Evolutionary conservation across 1,284 basidiomycete genomes (phyloP), one percentile per base, ranked within the genome.

Genomic region (Apiotrichum laibachii): DNA sequence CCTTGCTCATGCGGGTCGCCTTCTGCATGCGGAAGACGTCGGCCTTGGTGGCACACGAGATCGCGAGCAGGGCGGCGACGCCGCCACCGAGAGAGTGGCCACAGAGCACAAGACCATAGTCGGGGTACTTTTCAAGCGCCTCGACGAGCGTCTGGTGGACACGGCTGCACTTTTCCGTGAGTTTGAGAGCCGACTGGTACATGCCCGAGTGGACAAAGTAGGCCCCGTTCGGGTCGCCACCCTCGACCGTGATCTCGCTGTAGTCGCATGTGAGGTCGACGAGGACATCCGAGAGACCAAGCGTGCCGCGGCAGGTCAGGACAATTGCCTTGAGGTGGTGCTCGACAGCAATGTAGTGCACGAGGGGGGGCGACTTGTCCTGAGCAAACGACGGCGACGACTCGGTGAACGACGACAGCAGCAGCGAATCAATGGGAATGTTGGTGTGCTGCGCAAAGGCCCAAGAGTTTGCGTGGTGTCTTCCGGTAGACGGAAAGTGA

Each of bases 171-270:
- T 72, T 72, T 21, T 68, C 69, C 39, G 73, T 75, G 22, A 83
- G 69, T 40, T 74, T 68, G 9, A 74, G 66, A 1, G 82, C 81
- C 1, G 79, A 78, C 53, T 77, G 64, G 60, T 78, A 75, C 81
- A 83, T 83, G 26, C 82, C 82, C n/a, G 73, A 69, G 60, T 83
- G 82, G 21, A 80, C 81, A 46, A 76, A 75, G 67, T 82, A 82
- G 1, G 66, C 63, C 4, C 60, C 77, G 13, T 72, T 57, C 0
- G 76, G 72, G 46, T 77, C 70, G 5, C 72, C 81, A 26, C 77
- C 75, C 2, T 77, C 76, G 9, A 82, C 69, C 1, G 62, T 54
- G 48, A 82, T 78, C 4, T 72, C 64, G 61, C 77, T 74, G 63
- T 81, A 82, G 37, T 76, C 75, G 70, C 80, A 82, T 0, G 80